Evolutionary conservation across 192 early-diverging fungal species (phyloP), one percentile per base, ranked within the genome.

Genomic region (Phlyctochytrium planicorne): DNA sequence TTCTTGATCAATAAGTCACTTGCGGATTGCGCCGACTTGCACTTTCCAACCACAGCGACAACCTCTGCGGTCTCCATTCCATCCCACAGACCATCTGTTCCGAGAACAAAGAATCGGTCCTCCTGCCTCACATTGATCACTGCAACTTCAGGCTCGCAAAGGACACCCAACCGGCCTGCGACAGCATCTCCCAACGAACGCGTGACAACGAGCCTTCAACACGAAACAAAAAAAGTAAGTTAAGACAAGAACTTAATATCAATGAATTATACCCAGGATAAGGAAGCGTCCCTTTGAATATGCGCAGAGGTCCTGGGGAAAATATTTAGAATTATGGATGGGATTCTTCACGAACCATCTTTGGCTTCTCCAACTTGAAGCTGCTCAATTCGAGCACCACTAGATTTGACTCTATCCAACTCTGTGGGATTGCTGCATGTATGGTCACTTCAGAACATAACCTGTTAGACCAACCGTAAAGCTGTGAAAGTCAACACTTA

Each of bases 1-100:
- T 40, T 40, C 29, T 67, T 55, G 27, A 66, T 75, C 25, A 84
- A 63, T 24, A 59, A 31, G 27, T 69, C 60, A 27, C 77, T 78
- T 3, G 78, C 74, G 31, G 74, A 66, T 24, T 27, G 33, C 14
- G 80, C 36, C 35, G 37, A 40, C 30, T 34, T 40, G 32, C 64
- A 53, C 20, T 70, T 63, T 1, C 27, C 20, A 36, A 73, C 67
- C 36, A 69, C 29, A 2, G 32, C 47, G 1, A 75, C 59, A 10
- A 78, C 78, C n/a, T 82, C 66, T 16, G 67, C 75, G 31, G 60
- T 31, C 14, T 63, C 65, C 3, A 85, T 34, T 3, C 78, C 83
- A 52, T 85, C 83, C 83, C 83, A 85, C 29, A 85, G 57, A 17
- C 83, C 83, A 63, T 85, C 83, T 6, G 83, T 81, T 23, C 40